phyloP scores from a whole-genome alignment of 805 yeast genomes.

The Candida pini region DNA sequence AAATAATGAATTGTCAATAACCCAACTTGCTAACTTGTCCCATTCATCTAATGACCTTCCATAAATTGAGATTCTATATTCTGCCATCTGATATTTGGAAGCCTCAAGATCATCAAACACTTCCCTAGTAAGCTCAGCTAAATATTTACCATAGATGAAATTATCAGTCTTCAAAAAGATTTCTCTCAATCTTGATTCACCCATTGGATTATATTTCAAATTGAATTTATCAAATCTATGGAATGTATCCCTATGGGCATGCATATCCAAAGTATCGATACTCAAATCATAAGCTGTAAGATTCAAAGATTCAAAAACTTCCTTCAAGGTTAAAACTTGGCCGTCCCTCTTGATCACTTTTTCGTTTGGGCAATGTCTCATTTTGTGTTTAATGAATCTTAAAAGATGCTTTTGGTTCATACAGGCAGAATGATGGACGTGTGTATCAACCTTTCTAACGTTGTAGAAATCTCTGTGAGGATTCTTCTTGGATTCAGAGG shows the following conservation, averaged over 20 bases:
- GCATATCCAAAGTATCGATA: constrained; percentile 98
- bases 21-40: constrained; percentile 95
- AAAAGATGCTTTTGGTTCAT: constrained; percentile 97
- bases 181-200: constrained; percentile 95
- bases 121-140: constrained; percentile 91
- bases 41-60: constrained; percentile 89
- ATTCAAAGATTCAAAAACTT: constrained; percentile 87
- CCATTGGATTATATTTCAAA: constrained; percentile 94
- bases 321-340: constrained; percentile 73
- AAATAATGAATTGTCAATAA: constrained; percentile 83
- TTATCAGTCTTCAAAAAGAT: constrained; percentile 95
- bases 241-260: constrained; percentile 97
- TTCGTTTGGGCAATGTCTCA: constrained; percentile 81
- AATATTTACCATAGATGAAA: constrained; percentile 77
- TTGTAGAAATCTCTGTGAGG: constrained; percentile 98
- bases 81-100: constrained; percentile 96
- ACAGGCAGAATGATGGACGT: constrained; percentile 98
- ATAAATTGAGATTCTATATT: constrained; percentile 89
- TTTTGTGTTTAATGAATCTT: constrained; percentile 90
- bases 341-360: constrained; percentile 93
- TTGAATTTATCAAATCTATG: constrained; percentile 97
- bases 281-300: constrained; percentile 92
- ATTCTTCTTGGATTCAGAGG: constrained; percentile 80
- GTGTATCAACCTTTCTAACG: constrained; percentile 95
- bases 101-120: constrained; percentile 92